A percentile compares a stretch with the other conserved stretches of the same genome.
These are phyloP conservation scores for Kernera saxatilis DNA, from an alignment of 345 rosid genomes.

Conservation along the genomic window DNA sequence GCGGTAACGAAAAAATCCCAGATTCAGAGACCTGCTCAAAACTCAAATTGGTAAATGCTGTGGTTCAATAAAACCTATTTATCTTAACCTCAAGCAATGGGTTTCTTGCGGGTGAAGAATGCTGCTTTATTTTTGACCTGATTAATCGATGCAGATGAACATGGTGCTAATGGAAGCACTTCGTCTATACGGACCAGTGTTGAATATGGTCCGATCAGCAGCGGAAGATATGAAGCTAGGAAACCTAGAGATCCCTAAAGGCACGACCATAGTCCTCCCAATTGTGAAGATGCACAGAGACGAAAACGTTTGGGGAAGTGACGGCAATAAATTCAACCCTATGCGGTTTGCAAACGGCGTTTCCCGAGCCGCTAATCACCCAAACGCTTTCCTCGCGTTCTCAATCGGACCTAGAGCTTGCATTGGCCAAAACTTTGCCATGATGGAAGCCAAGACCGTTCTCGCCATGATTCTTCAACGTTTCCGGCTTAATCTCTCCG, in stretches of 20 bases:
- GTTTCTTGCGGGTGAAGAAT: slow-evolving; percentile 4
- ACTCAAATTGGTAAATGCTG: slow-evolving; percentile 31
- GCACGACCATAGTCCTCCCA: slow-evolving; percentile 21
- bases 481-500: slow-evolving; percentile 31
- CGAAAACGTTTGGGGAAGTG: slow-evolving; percentile 54
- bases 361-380: slow-evolving; percentile 38
- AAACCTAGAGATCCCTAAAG: slow-evolving; percentile 44
- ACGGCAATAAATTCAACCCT: slow-evolving; percentile 52
- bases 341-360: slow-evolving; percentile 34
- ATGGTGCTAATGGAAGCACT: slow-evolving; percentile 54
- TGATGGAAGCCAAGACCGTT: no score
- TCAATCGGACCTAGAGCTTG: slow-evolving; percentile 54
- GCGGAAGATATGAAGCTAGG: slow-evolving; percentile 39
- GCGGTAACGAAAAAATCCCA: slow-evolving; percentile 33
- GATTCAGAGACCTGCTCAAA: slow-evolving; percentile 36
- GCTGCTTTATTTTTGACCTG: neutral
- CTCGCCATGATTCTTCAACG: slow-evolving; percentile 37
- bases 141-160: slow-evolving; percentile 31
- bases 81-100: neutral
- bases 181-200: slow-evolving; percentile 51
- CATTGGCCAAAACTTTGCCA: slow-evolving; percentile 48
- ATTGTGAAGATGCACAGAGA: slow-evolving; percentile 35
- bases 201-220: slow-evolving; percentile 29
- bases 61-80: no score
- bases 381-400: slow-evolving; percentile 44